Conservation (phyloP, 2,329 filamentous ascomycete genomes). For the Fusarium burgessii region DNA sequence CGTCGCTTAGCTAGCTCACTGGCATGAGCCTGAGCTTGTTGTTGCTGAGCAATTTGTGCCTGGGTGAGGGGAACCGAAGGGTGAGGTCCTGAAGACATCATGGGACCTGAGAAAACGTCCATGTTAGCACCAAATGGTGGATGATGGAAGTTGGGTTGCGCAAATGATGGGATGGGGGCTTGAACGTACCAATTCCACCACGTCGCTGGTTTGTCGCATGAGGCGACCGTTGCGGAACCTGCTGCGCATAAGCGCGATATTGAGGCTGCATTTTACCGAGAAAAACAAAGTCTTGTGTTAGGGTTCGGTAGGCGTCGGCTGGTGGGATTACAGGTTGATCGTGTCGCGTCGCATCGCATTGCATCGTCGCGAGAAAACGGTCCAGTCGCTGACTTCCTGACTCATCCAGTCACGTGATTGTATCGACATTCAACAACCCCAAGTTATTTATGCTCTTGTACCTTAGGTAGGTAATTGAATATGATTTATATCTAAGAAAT, state of each 20-base stretch:
- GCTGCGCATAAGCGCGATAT: constrained; percentile 65
- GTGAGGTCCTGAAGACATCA: constrained; percentile 67
- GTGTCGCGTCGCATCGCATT: constrained; percentile 47
- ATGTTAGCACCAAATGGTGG: constrained; percentile 17
- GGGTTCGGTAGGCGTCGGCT: constrained; percentile 21
- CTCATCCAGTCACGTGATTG: constrained; percentile 39
- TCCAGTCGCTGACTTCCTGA: constrained; percentile 5
- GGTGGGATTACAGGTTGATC: constrained; percentile 31
- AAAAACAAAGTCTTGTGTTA: constrained; percentile 15
- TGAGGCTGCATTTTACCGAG: constrained; percentile 62
- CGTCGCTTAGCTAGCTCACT: constrained; percentile 80
- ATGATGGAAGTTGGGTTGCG: constrained; percentile 1
- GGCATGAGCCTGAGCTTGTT: constrained; percentile 64
- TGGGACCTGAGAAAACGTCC: constrained; percentile 56
- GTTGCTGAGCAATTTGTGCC: constrained; percentile 65
- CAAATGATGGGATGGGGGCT: background rate
- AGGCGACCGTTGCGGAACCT: constrained; percentile 62
- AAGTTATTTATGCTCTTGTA: background rate
- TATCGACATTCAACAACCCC: background rate
- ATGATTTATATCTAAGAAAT: constrained; percentile 5
- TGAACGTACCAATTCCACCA: constrained; percentile 64
- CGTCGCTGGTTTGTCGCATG: constrained; percentile 63
- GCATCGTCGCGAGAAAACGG: constrained; percentile 34
- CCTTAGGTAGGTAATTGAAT: background rate
- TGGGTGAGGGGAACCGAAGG: constrained; percentile 64